Base-by-base conservation (phyloP, 192 early-diverging fungal genomes). In the Helicostylum pulchrum region DNA sequence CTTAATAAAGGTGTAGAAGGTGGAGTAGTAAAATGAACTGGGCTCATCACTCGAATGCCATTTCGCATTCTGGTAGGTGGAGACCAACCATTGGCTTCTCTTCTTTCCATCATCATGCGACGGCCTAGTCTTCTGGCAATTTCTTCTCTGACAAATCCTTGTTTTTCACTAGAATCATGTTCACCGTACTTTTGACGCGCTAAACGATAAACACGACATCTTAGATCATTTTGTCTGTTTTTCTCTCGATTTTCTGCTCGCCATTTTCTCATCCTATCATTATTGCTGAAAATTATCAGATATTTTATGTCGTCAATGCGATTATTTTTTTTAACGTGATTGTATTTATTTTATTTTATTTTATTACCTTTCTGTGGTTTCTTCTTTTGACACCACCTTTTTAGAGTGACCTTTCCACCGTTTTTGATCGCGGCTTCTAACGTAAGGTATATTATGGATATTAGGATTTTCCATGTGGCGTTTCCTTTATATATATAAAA, bases 141-240 rank as follows among this genome's bases (percentile, higher is more conserved):
- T 74, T 90, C 88, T 0, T 78, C 79, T 47, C 83, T 79, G 23
- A 90, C 85, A 77, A 82, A 90, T 0, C 81, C 77, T 45, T 87
- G 82, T 14, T 84, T 80, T 53, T 83, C 85, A 0, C 77, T 68
- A 17, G 80, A 81, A 23, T 85, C 83, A 4, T 80, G 76, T 7
- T 82, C 80, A 21, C 86, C 88, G 75, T 80, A 89, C 51, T 78
- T 80, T 57, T 80, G 82, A 0, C 78, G 73, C 2, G 84, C 86
- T 62, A 84, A 73, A 1, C 85, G 78, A 69, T 90, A 90, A 1
- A 90, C 88, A 52, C 88, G 86, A 56, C 88, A 90, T 4, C 88
- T 72, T 70, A 90, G 72, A 50, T 90, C 88, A 53, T 90, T 90
- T 47, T 83, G 75, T 32, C 82, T 68, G 55, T 90, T 81, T 45